phyloP scores from a whole-genome alignment of 2,329 filamentous ascomycete genomes.

The Calonectria henricotiae region DNA sequence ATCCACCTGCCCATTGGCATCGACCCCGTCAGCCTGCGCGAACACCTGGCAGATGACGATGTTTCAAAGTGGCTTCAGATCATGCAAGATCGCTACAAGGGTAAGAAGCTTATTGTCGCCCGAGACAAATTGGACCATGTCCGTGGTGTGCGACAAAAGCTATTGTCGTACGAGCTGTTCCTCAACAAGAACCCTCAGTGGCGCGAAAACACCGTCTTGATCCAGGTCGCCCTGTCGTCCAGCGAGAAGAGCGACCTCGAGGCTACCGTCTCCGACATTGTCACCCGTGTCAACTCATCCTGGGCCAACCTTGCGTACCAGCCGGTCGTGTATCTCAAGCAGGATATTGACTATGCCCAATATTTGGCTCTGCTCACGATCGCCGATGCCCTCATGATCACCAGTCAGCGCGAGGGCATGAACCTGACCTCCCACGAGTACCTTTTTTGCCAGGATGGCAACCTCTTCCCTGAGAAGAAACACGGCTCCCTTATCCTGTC shows the following conservation, averaged over 20 bases:
- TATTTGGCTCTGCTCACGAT: conserved; percentile 93
- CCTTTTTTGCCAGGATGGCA: conserved; percentile 92
- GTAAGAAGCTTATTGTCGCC: conserved; percentile 92
- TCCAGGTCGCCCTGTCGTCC: conserved; percentile 93
- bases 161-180: conserved; percentile 93
- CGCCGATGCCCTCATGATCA: conserved; percentile 94
- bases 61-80: conserved; percentile 85
- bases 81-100: conserved; percentile 87
- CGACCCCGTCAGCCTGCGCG: conserved; percentile 82
- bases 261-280: conserved; percentile 91
- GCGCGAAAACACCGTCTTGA: conserved; percentile 89
- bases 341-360: conserved; percentile 93
- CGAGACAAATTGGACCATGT: conserved; percentile 96
- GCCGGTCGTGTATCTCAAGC: conserved; percentile 93
- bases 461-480: conserved; percentile 78
- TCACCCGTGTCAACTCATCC: conserved; percentile 92
- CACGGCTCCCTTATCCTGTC: conserved; percentile 92
- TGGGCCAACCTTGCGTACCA: conserved; percentile 94
- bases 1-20: conserved; percentile 91
- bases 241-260: conserved; percentile 91
- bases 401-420: conserved; percentile 96
- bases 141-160: conserved; percentile 92
- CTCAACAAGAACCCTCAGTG: conserved; percentile 94
- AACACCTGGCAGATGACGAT: conserved; percentile 80
- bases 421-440: conserved; percentile 97